These are phyloP conservation scores for Nigrospora oryzae DNA, from an alignment of 2,329 filamentous ascomycete genomes.

Conservation along the genomic window DNA sequence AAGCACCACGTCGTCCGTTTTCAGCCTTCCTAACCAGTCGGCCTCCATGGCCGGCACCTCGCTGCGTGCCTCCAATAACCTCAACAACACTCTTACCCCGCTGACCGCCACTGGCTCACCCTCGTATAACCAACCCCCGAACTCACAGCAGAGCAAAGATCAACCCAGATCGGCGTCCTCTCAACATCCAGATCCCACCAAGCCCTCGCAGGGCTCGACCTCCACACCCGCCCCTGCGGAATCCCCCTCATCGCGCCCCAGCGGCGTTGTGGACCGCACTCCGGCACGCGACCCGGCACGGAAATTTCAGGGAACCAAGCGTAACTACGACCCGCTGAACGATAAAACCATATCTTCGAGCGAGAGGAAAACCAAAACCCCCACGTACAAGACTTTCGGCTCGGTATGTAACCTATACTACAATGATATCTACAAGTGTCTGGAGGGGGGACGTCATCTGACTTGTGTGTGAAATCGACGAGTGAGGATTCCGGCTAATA, in stretches of 20 bases:
- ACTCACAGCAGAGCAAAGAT: constrained; percentile 40
- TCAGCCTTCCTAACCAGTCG: constrained; percentile 43
- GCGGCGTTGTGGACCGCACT: constrained; percentile 29
- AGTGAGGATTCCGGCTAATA: constrained; percentile 43
- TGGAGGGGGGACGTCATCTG: constrained; percentile 54
- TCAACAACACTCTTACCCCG: constrained; percentile 32
- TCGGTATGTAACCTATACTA: constrained; percentile 51
- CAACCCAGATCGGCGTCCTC: constrained; percentile 40
- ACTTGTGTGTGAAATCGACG: constrained; percentile 19
- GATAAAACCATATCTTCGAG: constrained; percentile 34
- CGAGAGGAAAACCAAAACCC: constrained; percentile 50
- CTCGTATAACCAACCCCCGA: constrained; percentile 26
- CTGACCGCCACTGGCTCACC: constrained; percentile 45
- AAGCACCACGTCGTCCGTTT: constrained; percentile 64
- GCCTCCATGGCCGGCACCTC: constrained; percentile 28
- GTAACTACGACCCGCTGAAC: constrained; percentile 49
- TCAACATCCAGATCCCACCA: constrained; percentile 31
- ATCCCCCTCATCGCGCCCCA: constrained; percentile 13
- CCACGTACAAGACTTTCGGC: constrained; percentile 55
- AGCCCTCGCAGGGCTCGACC: constrained; percentile 22
- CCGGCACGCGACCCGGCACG: constrained; percentile 49
- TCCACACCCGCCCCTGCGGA: constrained; percentile 17
- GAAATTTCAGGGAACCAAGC: constrained; percentile 47
- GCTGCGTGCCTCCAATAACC: constrained; percentile 29
- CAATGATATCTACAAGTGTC: constrained; percentile 23